Evolutionary conservation across 495 filamentous ascomycete species (phyloP).

Genomic region (Thozetella sp.): DNA sequence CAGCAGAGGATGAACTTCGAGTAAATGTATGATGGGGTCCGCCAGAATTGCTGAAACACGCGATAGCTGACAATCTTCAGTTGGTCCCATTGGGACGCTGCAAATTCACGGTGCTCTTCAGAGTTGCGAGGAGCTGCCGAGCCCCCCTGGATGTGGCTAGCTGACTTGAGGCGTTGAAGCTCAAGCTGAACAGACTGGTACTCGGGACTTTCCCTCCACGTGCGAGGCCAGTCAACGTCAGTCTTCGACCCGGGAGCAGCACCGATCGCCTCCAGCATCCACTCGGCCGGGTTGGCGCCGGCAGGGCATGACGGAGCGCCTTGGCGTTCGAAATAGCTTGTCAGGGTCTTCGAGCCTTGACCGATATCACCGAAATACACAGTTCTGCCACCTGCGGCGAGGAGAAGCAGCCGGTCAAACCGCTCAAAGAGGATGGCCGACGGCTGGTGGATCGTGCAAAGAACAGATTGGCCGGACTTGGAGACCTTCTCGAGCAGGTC

Average conservation of each 20-base stretch:
- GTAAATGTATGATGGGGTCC: slow-evolving; percentile 67
- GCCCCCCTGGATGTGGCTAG: slow-evolving; percentile 49
- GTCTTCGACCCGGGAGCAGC: slow-evolving; percentile 80
- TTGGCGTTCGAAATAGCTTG: slow-evolving; percentile 79
- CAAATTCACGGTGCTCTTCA: slow-evolving; percentile 52
- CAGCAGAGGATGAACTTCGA: slow-evolving; percentile 46
- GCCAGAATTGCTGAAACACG: slow-evolving; percentile 70
- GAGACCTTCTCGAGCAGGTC: slow-evolving; percentile 79
- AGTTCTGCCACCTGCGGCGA: slow-evolving; percentile 77
- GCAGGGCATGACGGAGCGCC: slow-evolving; percentile 71
- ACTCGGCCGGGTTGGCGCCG: slow-evolving; percentile 88
- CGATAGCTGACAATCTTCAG: too few species aligned
- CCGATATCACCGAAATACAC: slow-evolving; percentile 94
- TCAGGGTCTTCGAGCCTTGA: slow-evolving; percentile 70
- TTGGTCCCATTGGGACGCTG: slow-evolving; percentile 56
- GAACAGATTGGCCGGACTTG: slow-evolving; percentile 80
- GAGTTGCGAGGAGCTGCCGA: slow-evolving; percentile 22
- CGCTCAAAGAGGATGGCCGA: slow-evolving; percentile 88
- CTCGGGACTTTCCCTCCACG: slow-evolving; percentile 79
- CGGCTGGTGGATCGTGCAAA: slow-evolving; percentile 94
- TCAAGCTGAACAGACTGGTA: slow-evolving; percentile 66
- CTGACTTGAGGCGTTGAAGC: slow-evolving; percentile 68
- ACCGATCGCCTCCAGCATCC: slow-evolving; percentile 94
- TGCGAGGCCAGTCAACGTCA: slow-evolving; percentile 78
- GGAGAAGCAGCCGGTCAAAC: slow-evolving; percentile 86